Percentiles rank a stretch among this genome's conserved stretches.
Conservation (phyloP, 2,329 filamentous ascomycete genomes). For the Aspergillus sp. region DNA sequence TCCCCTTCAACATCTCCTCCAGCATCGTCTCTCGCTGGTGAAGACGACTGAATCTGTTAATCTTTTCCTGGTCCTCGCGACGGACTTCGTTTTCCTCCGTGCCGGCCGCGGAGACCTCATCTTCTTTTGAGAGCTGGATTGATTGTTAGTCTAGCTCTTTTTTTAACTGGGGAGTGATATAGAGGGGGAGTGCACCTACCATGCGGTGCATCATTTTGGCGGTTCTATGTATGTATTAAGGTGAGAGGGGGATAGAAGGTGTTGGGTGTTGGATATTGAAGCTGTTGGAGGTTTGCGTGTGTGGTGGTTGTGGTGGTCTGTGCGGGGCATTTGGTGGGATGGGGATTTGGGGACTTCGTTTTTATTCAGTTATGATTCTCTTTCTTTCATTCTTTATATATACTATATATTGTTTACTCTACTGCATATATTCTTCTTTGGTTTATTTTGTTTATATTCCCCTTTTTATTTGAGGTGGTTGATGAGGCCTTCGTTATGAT, state of each 20-base stretch:
- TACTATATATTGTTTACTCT: background rate
- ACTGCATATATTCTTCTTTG: no score
- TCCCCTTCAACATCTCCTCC: slow-evolving; percentile 74
- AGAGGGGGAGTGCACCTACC: slow-evolving; percentile 36
- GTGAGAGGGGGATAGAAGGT: background rate
- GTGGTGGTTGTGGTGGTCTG: slow-evolving; percentile 18
- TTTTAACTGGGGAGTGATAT: no score
- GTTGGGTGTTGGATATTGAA: background rate
- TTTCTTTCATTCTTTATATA: background rate
- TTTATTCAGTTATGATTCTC: background rate
- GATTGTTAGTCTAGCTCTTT: background rate
- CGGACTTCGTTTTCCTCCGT: slow-evolving; percentile 88
- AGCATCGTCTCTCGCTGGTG: slow-evolving; percentile 78
- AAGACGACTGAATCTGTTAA: slow-evolving; percentile 93
- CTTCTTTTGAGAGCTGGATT: slow-evolving; percentile 80
- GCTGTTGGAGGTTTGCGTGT: background rate
- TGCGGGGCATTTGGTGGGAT: slow-evolving; percentile 11
- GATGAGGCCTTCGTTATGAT: no score
- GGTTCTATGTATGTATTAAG: background rate
- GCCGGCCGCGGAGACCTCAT: slow-evolving; percentile 64
- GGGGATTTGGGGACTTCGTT: background rate
- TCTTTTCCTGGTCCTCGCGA: slow-evolving; percentile 96
- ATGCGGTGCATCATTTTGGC: slow-evolving; percentile 54
- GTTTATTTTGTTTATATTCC: no score
- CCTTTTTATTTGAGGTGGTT: no score